Evolutionary conservation across 768 basidiomycete species (phyloP).

Genomic region (Leccinum ochraceum): DNA sequence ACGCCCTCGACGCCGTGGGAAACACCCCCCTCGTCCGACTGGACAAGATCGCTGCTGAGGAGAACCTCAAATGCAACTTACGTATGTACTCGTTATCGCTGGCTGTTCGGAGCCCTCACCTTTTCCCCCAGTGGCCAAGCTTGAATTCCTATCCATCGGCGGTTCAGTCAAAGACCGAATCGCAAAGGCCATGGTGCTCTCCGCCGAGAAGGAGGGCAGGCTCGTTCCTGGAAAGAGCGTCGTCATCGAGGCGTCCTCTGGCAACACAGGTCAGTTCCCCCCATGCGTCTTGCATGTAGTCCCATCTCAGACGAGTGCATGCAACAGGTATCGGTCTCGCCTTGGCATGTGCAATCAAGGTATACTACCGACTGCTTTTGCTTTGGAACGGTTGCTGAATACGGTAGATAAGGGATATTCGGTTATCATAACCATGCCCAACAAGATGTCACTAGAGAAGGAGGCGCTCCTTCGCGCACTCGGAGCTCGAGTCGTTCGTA

Average conservation of each 20-base stretch:
- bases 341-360: conserved; percentile 93
- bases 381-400: conserved; percentile 57
- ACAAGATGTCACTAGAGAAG: conserved; percentile 97
- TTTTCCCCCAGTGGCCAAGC: conserved; percentile 69
- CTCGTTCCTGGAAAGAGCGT: conserved; percentile 87
- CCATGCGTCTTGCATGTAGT: background rate
- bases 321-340: conserved; percentile 85
- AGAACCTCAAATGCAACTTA: conserved; percentile 87
- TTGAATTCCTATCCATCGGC: conserved; percentile 88
- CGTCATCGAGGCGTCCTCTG: conserved; percentile 94
- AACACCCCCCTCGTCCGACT: conserved; percentile 89
- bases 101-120: background rate
- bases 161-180: conserved; percentile 97
- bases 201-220: conserved; percentile 86
- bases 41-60: conserved; percentile 68
- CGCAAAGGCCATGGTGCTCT: conserved; percentile 93
- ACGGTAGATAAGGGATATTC: conserved; percentile 88
- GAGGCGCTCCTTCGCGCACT: conserved; percentile 88
- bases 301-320: background rate
- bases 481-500: conserved; percentile 93
- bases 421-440: conserved; percentile 86
- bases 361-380: conserved; percentile 32
- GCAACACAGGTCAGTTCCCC: conserved; percentile 79
- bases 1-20: conserved; percentile 83
- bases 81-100: conserved; percentile 49